Base-by-base conservation (phyloP, 805 yeast genomes). In the Candida maesae region DNA sequence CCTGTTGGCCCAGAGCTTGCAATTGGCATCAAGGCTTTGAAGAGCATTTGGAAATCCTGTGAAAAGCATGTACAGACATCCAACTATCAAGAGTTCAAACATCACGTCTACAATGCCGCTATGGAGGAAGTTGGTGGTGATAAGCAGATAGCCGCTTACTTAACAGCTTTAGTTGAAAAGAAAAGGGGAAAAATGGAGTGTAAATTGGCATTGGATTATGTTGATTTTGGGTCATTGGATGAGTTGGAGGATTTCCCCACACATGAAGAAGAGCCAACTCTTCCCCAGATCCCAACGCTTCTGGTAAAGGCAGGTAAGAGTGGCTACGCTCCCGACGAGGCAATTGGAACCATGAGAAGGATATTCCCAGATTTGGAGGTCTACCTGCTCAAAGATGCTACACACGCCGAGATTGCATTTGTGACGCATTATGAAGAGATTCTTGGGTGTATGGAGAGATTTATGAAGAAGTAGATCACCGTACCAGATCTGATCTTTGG, bases 301-400 rank as follows among this genome's bases (percentile, higher is more conserved):
- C 68, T 77, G 36, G 57, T 77, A 53, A 65, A 67, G 40, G 81
- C 74, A 3, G 42, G 55, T 14, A 42, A 62, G n/a, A 72, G 79
- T 2, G 52, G 58, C 0, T 71, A 76, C 41, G 65, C 77, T 13
- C 53, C 51, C 13, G 61, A 61, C 4, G 46, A 64, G 35, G 60
- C 58, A 27, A 45, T 37, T 3, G 20, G 24, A 4, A 38, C 19
- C 20, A 23, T 29, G n/a, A 26, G 16, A 10, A 19, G 23, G 19
- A 16, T 43, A 21, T 45, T 50, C 28, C 27, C 36, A 5, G 37
- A 39, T 11, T 6, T 16, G 12, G 18, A 20, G 11, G 13, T 46
- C n/a, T n/a, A n/a, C n/a, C n/a, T n/a, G n/a, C n/a, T n/a, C n/a
- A n/a, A n/a, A n/a, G n/a, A n/a, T n/a, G n/a, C n/a, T n/a, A n/a